Conservation (phyloP, 1,284 basidiomycete genomes). For the Meripilus lineatus region DNA sequence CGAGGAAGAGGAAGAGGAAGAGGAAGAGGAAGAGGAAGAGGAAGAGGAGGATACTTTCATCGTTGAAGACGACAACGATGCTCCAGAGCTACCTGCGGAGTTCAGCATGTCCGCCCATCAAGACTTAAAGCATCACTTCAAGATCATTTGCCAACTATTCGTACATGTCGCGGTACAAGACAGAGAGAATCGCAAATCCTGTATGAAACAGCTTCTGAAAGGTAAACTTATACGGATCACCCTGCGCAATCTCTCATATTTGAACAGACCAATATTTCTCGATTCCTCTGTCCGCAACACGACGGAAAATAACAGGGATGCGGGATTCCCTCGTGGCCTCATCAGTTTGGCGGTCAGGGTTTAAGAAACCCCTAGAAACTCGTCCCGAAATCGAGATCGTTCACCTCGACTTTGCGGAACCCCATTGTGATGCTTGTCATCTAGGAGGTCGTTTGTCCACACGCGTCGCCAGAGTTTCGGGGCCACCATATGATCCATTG, state of each 20-base stretch:
- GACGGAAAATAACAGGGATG: conserved; percentile 63
- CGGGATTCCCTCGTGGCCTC: conserved; percentile 71
- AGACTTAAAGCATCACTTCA: conserved; percentile 73
- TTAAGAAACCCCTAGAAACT: conserved; percentile 58
- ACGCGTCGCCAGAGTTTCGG: conserved; percentile 49
- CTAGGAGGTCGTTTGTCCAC: conserved; percentile 66
- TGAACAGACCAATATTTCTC: conserved; percentile 59
- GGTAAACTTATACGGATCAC: conserved; percentile 37
- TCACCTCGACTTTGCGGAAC: conserved; percentile 49
- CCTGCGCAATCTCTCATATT: background rate
- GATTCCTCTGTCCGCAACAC: conserved; percentile 55
- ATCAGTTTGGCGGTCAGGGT: conserved; percentile 72
- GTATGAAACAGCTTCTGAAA: conserved; percentile 49
- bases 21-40: conserved; percentile 27
- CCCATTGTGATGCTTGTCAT: conserved; percentile 76
- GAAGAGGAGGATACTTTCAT: conserved; percentile 58
- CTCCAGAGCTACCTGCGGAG: conserved; percentile 54
- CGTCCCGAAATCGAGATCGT: conserved; percentile 60
- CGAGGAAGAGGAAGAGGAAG: conserved; percentile 34
- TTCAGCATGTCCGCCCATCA: conserved; percentile 78
- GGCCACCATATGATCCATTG: conserved; percentile 51
- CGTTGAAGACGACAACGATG: conserved; percentile 61
- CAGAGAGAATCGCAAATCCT: conserved; percentile 43
- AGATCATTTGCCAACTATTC: conserved; percentile 81
- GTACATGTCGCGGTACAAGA: conserved; percentile 71